Evolutionary conservation across 1,284 basidiomycete genomes (phyloP).

Genomic region (Trichosporon coremiiforme): DNA sequence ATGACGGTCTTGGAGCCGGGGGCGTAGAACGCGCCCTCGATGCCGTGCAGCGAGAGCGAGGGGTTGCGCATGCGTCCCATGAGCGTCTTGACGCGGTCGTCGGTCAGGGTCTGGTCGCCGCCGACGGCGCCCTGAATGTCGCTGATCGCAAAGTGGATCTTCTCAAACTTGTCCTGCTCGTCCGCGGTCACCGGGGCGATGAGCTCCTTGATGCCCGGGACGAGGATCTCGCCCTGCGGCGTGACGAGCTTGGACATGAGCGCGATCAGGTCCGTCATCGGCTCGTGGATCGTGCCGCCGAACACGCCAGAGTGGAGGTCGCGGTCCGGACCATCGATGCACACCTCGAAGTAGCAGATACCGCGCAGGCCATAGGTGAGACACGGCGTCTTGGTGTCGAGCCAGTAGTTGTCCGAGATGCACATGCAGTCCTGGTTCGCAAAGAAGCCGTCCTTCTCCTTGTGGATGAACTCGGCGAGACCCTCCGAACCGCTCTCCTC

Average conservation of each 20-base stretch:
- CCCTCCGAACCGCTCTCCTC: slow-evolving; percentile 95
- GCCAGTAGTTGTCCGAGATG: slow-evolving; percentile 66
- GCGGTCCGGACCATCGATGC: slow-evolving; percentile 77
- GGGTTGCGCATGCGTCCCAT: slow-evolving; percentile 64
- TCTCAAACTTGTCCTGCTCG: slow-evolving; percentile 72
- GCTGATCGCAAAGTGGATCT: slow-evolving; percentile 67
- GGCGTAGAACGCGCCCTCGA: slow-evolving; percentile 92
- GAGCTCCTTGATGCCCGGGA: slow-evolving; percentile 89
- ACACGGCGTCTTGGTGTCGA: slow-evolving; percentile 58
- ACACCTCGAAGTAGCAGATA: slow-evolving; percentile 83
- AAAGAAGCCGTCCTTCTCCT: slow-evolving; percentile 82
- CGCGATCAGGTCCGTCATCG: slow-evolving; percentile 66
- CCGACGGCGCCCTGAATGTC: slow-evolving; percentile 84
- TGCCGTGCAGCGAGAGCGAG: slow-evolving; percentile 89
- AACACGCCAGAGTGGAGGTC: slow-evolving; percentile 94
- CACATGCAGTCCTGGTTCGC: slow-evolving; percentile 91
- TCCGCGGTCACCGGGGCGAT: slow-evolving; percentile 74
- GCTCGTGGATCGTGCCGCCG: slow-evolving; percentile 82
- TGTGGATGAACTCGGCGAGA: slow-evolving; percentile 83
- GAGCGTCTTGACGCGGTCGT: slow-evolving; percentile 74
- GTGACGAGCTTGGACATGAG: slow-evolving; percentile 77
- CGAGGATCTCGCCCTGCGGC: slow-evolving; percentile 77
- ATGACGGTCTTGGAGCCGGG: slow-evolving; percentile 93
- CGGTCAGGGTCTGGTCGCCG: slow-evolving; percentile 71
- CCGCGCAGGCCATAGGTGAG: slow-evolving; percentile 68